phyloP scores from a whole-genome alignment of 2,329 filamentous ascomycete species.

The Parascedosporium putredinis region DNA sequence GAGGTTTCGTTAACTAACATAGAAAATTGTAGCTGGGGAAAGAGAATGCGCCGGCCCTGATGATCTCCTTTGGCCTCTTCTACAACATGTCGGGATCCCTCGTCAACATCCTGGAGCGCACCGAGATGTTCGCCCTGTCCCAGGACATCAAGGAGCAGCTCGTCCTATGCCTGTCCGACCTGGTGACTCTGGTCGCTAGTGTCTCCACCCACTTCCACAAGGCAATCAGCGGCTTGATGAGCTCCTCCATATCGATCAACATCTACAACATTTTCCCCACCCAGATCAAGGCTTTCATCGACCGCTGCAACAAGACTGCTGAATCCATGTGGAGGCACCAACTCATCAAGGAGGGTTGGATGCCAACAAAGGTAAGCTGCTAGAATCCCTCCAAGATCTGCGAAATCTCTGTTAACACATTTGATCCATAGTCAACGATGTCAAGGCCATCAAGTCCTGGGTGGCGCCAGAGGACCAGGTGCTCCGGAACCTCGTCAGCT shows the following conservation, averaged over 20 bases:
- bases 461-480: constrained; percentile 14
- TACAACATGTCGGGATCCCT: constrained; percentile 15
- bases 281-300: constrained; percentile 14
- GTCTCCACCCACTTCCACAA: constrained; percentile 16
- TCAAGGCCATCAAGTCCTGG: constrained; percentile 24
- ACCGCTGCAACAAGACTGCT: constrained; percentile 13
- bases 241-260: constrained; percentile 15
- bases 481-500: constrained; percentile 8
- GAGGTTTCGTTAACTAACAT: too few species aligned
- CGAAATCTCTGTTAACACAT: too few species aligned
- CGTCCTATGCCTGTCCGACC: constrained; percentile 14
- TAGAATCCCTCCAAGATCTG: too few species aligned
- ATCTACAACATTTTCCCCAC: constrained; percentile 14
- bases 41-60: constrained; percentile 14
- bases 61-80: constrained; percentile 15
- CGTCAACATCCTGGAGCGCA: constrained; percentile 15
- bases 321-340: constrained; percentile 21
- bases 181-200: constrained; percentile 15
- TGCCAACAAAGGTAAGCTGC: constrained; percentile 17
- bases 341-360: constrained; percentile 21
- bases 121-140: constrained; percentile 14
- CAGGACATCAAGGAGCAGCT: constrained; percentile 15
- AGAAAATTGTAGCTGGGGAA: constrained; percentile 13
- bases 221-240: constrained; percentile 10
- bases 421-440: constrained; percentile 19